Conservation (phyloP, 352 stramenopile species). For the Phytophthora lateralis region DNA sequence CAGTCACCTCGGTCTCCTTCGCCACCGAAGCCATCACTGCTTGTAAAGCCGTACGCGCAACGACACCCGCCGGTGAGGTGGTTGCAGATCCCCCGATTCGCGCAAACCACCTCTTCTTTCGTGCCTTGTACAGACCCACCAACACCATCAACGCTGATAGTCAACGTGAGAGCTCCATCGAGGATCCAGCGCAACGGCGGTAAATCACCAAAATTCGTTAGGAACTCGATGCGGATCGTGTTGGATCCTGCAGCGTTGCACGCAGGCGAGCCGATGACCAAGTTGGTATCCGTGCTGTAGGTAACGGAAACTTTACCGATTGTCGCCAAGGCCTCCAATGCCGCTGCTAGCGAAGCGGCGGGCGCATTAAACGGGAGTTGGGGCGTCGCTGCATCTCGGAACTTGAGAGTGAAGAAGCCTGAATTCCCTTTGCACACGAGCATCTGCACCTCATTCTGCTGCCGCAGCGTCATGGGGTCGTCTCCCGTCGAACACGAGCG, state of each 20-base stretch:
- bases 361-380: conserved; percentile 57
- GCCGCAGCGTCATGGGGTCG: conserved; percentile 73
- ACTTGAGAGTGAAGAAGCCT: conserved; percentile 73
- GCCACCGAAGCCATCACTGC: conserved; percentile 78
- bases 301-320: conserved; percentile 55
- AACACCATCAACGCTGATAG: conserved; percentile 52
- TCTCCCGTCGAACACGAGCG: conserved; percentile 91
- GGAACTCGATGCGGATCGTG: conserved; percentile 66
- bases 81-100: conserved; percentile 65
- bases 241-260: conserved; percentile 60
- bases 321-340: conserved; percentile 50
- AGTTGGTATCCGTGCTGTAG: conserved; percentile 40
- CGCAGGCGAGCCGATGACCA: conserved; percentile 25
- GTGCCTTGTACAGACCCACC: conserved; percentile 53
- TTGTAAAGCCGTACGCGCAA: conserved; percentile 79
- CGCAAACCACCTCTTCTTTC: conserved; percentile 71
- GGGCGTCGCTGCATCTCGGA: conserved; percentile 67
- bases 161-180: conserved; percentile 61
- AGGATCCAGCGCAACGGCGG: conserved; percentile 67
- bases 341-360: conserved; percentile 27
- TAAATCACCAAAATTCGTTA: conserved; percentile 69
- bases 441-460: conserved; percentile 85
- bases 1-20: conserved; percentile 91
- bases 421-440: conserved; percentile 66
- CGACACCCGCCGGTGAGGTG: conserved; percentile 56